A percentile compares a stretch with the other conserved stretches of the same genome.
Conservation (phyloP, 192 early-diverging fungal genomes). For the Rhizophagus clarus region DNA sequence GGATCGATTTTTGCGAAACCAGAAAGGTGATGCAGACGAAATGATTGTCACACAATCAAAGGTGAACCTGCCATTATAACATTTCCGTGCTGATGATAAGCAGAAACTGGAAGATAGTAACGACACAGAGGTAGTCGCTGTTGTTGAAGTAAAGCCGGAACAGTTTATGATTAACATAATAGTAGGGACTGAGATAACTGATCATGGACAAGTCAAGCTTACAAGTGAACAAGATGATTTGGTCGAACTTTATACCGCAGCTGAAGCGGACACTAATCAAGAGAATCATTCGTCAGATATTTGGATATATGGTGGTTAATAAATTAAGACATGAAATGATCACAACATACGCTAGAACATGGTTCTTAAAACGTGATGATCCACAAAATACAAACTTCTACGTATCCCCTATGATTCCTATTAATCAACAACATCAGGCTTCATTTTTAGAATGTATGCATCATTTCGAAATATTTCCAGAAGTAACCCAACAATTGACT, state of each 20-base stretch:
- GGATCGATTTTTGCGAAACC: too few relatives aligned
- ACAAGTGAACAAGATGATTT: slow-evolving; percentile 8
- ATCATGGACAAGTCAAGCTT: background rate
- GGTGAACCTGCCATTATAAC: slow-evolving; percentile 13
- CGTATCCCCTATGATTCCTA: slow-evolving; percentile 31
- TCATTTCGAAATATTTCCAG: slow-evolving; percentile 18
- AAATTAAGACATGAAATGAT: slow-evolving; percentile 35
- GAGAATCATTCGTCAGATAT: slow-evolving; percentile 15
- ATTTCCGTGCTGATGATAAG: background rate
- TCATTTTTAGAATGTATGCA: slow-evolving; percentile 8
- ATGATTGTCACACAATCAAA: too few relatives aligned
- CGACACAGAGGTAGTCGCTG: background rate
- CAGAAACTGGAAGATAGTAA: background rate
- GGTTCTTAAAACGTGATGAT: slow-evolving; percentile 32
- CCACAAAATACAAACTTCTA: background rate
- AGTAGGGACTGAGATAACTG: background rate
- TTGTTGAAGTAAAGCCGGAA: slow-evolving; percentile 8
- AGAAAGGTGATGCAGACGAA: too few relatives aligned
- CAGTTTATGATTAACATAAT: slow-evolving; percentile 15
- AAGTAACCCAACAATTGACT: background rate
- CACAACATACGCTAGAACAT: slow-evolving; percentile 28
- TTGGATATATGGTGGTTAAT: slow-evolving; percentile 38
- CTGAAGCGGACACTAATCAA: background rate
- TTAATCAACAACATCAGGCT: slow-evolving; percentile 11
- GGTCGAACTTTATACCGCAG: background rate